These are phyloP conservation scores for Sesbania bispinosa DNA, from an alignment of 306 rosid species.

Conservation along the genomic window DNA sequence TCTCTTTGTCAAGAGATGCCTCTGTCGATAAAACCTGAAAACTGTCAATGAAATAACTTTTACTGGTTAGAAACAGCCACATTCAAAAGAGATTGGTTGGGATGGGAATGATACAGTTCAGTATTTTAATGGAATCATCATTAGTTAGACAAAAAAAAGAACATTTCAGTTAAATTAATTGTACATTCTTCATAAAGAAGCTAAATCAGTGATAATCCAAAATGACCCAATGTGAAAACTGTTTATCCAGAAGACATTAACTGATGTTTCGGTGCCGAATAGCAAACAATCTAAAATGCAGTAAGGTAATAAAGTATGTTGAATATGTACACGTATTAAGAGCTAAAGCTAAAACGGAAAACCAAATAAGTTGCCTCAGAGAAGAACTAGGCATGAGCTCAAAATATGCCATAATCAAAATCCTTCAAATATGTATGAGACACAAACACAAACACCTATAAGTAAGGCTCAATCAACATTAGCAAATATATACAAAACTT, in stretches of 20 bases:
- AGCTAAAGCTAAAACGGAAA: conserved; percentile 26
- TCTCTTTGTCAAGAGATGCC: conserved; percentile 38
- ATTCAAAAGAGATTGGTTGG: conserved; percentile 13
- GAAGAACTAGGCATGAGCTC: too few relatives aligned
- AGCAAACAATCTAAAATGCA: neutral
- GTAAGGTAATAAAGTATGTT: neutral
- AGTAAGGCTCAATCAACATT: neutral
- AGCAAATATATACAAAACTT: neutral
- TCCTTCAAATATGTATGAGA: too few relatives aligned
- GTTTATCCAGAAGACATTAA: neutral
- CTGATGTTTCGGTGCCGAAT: neutral
- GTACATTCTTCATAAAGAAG: neutral
- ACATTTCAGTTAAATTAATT: neutral
- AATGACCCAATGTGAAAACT: neutral
- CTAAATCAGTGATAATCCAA: conserved; percentile 4
- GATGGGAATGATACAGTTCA: conserved; percentile 12
- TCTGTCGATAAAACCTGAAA: conserved; percentile 42
- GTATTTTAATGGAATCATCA: neutral
- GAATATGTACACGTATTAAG: neutral
- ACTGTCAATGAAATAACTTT: conserved; percentile 26
- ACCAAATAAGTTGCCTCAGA: too few relatives aligned
- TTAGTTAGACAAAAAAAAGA: neutral
- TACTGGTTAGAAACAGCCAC: conserved; percentile 20
- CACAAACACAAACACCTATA: too few relatives aligned
- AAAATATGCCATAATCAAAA: too few relatives aligned